These are phyloP conservation scores for Lotmaria passim DNA, from an alignment of 208 protist genomes.

Conservation along the genomic window DNA sequence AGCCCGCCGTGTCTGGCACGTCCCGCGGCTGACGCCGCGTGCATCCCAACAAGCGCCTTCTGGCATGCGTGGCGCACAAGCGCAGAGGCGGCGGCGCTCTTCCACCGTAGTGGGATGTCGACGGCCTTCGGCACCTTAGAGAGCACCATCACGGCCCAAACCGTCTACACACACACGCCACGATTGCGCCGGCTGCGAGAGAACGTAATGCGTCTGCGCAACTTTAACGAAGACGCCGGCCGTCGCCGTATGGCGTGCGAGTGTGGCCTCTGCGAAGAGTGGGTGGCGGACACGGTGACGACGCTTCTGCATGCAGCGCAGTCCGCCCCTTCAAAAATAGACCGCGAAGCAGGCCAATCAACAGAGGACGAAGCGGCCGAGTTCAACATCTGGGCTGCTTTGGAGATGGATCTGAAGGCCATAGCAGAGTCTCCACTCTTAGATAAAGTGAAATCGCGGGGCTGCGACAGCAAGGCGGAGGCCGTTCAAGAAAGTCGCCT, in stretches of 20 bases:
- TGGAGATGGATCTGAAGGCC: background rate
- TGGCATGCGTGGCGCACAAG: slow-evolving; percentile 13
- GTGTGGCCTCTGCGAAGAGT: background rate
- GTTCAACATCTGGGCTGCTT: background rate
- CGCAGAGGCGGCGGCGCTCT: background rate
- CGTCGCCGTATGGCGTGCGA: background rate
- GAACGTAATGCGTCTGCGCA: slow-evolving; percentile 2
- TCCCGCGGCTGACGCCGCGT: background rate
- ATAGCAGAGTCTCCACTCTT: background rate
- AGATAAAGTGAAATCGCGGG: background rate
- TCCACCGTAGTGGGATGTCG: slow-evolving; percentile 24
- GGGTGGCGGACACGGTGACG: slow-evolving; percentile 8
- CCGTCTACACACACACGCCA: background rate
- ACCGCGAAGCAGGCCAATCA: background rate
- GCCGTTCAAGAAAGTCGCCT: slow-evolving; percentile 5
- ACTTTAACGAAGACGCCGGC: background rate
- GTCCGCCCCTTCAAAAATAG: no score
- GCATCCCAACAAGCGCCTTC: background rate
- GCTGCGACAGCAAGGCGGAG: background rate
- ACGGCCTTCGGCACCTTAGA: slow-evolving; percentile 18
- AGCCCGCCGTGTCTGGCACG: no score
- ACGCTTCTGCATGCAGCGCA: background rate
- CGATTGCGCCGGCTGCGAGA: slow-evolving; percentile 2
- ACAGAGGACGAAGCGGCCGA: background rate
- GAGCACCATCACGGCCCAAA: background rate